Evolutionary conservation across 164 flowering plant genomes (phyloP), one percentile per base, ranked within the genome.

Genomic region (Dillenia turbinata): DNA sequence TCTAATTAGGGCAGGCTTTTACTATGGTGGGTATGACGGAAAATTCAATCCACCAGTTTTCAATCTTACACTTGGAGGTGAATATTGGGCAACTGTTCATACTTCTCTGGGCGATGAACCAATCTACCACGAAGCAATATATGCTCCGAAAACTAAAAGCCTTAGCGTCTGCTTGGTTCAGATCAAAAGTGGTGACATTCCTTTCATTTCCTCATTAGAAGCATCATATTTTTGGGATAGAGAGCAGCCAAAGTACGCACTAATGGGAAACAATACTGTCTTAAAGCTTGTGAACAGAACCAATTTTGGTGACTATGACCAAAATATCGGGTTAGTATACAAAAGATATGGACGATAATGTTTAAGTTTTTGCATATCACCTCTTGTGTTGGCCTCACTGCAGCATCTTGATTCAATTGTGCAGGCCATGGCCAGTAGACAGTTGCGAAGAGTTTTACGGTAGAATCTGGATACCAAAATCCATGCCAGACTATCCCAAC

Each of bases 11-110:
- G 75, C 68, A 0, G 75, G 67, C 0, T 71, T 71, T 54, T 57
- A 53, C 52, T 71, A 67, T 54, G 75, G 68, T 24, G 68, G 68
- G 52, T 72, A 68, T 9, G 71, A 67, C 19, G 59, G 59, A 9
- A 66, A 67, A 19, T 51, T 22, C 15, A 53, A 47, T 46, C 71
- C 71, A 46, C 71, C 75, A 2, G 64, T 59, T 0, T 72, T 67
- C 22, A 47, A 66, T 48, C 51, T 72, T 11, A 12, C 51, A 7
- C 1, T 71, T 10, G 54, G 54, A n/a, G 67, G 58, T 13, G 44
- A 52, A 0, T 12, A 14, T 9, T 63, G 71, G 71, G 44, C 59
- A n/a, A 68, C 66, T 8, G 69, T 72, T 14, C 15, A 14, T 11
- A 64, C 69, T 4, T 61, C 67, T 8, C 5, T 17, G 7, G 19